These are phyloP conservation scores for Didymella lethalis DNA, from an alignment of 2,329 filamentous ascomycete species.

Conservation along the genomic window DNA sequence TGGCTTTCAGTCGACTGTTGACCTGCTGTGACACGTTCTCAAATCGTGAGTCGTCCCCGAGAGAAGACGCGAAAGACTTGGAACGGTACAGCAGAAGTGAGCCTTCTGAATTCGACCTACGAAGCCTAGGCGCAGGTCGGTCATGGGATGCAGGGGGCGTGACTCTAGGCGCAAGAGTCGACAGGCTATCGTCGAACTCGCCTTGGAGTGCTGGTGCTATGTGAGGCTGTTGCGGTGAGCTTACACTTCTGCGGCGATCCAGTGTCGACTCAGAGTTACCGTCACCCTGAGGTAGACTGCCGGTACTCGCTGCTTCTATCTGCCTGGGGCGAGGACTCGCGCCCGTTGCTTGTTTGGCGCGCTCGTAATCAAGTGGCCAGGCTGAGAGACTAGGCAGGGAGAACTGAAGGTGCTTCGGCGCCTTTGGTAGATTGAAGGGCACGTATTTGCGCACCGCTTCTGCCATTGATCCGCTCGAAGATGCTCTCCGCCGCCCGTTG, in stretches of 20 bases:
- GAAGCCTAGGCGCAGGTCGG: conserved; percentile 52
- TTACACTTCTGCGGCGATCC: conserved; percentile 19
- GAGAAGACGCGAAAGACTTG: conserved; percentile 78
- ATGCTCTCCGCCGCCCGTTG: conserved; percentile 48
- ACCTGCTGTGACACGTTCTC: conserved; percentile 82
- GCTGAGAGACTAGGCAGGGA: conserved; percentile 46
- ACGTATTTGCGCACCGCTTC: conserved; percentile 49
- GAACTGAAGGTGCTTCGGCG: conserved; percentile 48
- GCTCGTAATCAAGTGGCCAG: conserved; percentile 36
- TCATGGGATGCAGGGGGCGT: conserved; percentile 21
- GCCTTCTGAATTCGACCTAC: conserved; percentile 76
- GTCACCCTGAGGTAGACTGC: conserved; percentile 35
- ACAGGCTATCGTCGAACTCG: conserved; percentile 30
- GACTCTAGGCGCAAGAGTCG: conserved; percentile 23
- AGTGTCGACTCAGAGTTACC: conserved; percentile 26
- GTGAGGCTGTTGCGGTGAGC: conserved; percentile 22
- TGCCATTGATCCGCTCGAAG: conserved; percentile 49
- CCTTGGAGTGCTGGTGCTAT: conserved; percentile 30
- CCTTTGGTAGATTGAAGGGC: conserved; percentile 49
- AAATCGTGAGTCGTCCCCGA: conserved; percentile 84
- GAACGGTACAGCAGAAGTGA: conserved; percentile 76
- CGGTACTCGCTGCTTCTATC: conserved; percentile 24
- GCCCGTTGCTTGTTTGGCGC: conserved; percentile 23
- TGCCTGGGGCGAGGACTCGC: conserved; percentile 26
- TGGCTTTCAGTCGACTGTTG: conserved; percentile 88